A percentile compares a stretch with the other conserved stretches of the same genome.
Evolutionary conservation across 805 yeast genomes (phyloP).

Genomic region (Yarrowia porcina): DNA sequence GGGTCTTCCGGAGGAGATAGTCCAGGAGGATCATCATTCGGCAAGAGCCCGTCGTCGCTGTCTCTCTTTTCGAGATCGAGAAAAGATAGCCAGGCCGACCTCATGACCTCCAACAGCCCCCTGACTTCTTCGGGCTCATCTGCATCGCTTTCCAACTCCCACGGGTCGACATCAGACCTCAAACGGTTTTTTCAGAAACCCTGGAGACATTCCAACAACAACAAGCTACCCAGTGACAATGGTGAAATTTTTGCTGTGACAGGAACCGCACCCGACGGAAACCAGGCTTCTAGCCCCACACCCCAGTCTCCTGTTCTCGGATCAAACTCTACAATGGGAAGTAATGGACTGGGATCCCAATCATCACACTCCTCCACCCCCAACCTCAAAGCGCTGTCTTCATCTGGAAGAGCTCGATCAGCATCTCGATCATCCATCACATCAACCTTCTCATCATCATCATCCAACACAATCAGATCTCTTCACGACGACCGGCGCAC

Average conservation of each 20-base stretch:
- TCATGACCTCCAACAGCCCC: conserved; percentile 29
- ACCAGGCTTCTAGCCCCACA: background rate
- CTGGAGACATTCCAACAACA: conserved; percentile 34
- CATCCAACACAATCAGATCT: conserved; percentile 12
- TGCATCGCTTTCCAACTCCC: conserved; percentile 38
- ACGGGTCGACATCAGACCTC: conserved; percentile 40
- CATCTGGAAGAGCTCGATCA: conserved; percentile 1
- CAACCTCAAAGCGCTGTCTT: background rate
- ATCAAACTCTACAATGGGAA: background rate
- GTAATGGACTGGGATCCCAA: background rate
- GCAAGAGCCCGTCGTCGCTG: conserved; percentile 35
- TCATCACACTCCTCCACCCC: conserved; percentile 24
- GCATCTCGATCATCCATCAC: background rate
- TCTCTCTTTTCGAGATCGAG: conserved; percentile 40
- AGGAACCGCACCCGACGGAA: conserved; percentile 28
- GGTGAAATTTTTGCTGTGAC: conserved; percentile 25
- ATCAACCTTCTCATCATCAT: conserved; percentile 16
- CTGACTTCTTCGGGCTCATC: conserved; percentile 38
- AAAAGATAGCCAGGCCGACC: conserved; percentile 38
- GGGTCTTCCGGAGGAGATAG: conserved; percentile 28
- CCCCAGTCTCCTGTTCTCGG: background rate
- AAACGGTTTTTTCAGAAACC: conserved; percentile 49
- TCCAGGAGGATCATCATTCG: conserved; percentile 26
- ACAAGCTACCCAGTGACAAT: conserved; percentile 8
- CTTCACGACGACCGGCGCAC: conserved; percentile 40